phyloP scores from a whole-genome alignment of 208 protist genomes.

The Acanthamoeba lenticulata region DNA sequence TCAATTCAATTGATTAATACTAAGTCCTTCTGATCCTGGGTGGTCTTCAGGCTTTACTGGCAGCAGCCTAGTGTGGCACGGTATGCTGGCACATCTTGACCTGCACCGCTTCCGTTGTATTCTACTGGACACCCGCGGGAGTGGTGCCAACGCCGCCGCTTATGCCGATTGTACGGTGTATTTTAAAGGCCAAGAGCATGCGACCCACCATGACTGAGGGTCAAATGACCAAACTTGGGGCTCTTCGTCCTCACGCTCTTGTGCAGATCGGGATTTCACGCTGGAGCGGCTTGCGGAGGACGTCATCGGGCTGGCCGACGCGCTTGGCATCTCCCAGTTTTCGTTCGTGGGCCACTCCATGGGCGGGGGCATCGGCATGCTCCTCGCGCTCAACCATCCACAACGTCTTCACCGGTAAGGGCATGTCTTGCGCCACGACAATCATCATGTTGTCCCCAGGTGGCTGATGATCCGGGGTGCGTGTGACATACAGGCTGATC shows the following conservation, averaged over 20 bases:
- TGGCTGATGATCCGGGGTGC: too few relatives aligned
- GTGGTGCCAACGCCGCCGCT: neutral
- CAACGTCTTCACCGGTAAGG: neutral
- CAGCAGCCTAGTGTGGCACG: conserved; percentile 13
- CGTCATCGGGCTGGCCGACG: conserved; percentile 35
- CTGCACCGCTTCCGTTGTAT: neutral
- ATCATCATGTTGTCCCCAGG: too few relatives aligned
- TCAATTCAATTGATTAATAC: too few relatives aligned
- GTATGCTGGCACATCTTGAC: neutral
- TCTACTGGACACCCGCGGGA: neutral
- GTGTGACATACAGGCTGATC: neutral
- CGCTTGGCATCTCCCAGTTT: neutral
- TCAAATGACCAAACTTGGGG: too few relatives aligned
- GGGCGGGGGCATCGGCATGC: conserved; percentile 53
- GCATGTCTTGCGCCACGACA: too few relatives aligned
- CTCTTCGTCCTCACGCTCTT: neutral
- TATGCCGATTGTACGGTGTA: neutral
- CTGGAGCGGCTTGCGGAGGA: conserved; percentile 18
- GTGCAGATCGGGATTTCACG: neutral
- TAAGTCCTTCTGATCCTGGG: too few relatives aligned
- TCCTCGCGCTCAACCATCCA: conserved; percentile 1
- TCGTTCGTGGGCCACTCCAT: conserved; percentile 31
- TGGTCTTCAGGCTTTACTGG: conserved; percentile 38
- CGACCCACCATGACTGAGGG: neutral
- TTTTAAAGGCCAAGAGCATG: too few relatives aligned